Conservation (phyloP, 2,329 filamentous ascomycete species). For the Fusarium burgessii region DNA sequence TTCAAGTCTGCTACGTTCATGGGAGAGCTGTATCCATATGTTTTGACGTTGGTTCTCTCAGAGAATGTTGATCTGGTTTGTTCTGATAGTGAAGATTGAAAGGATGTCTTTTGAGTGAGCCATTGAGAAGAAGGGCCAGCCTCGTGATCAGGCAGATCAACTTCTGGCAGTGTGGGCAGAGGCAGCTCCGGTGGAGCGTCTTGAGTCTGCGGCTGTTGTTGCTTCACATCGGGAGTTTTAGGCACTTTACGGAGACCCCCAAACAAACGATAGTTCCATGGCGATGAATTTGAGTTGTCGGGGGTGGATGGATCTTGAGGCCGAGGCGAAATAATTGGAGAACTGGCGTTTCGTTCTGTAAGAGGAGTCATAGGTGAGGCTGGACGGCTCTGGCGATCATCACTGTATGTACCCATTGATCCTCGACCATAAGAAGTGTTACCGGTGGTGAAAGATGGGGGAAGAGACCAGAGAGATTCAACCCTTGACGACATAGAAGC, state of each 20-base stretch:
- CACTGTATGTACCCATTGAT: constrained; percentile 61
- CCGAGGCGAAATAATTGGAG: constrained; percentile 35
- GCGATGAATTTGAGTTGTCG: constrained; percentile 49
- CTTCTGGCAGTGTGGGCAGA: constrained; percentile 50
- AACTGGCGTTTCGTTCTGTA: constrained; percentile 53
- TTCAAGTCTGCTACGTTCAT: constrained; percentile 51
- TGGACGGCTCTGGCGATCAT: constrained; percentile 60
- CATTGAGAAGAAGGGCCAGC: constrained; percentile 35
- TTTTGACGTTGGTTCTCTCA: constrained; percentile 66
- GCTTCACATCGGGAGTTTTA: constrained; percentile 55
- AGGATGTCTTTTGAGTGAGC: constrained; percentile 40
- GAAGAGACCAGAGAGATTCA: constrained; percentile 55
- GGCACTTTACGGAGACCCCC: constrained; percentile 67
- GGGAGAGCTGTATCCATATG: constrained; percentile 62
- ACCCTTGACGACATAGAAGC: constrained; percentile 46
- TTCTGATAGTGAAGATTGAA: constrained; percentile 47
- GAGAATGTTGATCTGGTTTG: constrained; percentile 59
- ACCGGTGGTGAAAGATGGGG: constrained; percentile 59
- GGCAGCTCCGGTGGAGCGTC: constrained; percentile 43
- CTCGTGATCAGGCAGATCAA: constrained; percentile 34
- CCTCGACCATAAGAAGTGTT: constrained; percentile 61
- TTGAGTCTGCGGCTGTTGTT: constrained; percentile 51
- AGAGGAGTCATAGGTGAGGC: constrained; percentile 64
- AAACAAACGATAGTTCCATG: constrained; percentile 66
- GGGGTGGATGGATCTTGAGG: constrained; percentile 31